Evolutionary conservation across 768 basidiomycete genomes (phyloP).

Genomic region (Coprinopsis marcescibilis): DNA sequence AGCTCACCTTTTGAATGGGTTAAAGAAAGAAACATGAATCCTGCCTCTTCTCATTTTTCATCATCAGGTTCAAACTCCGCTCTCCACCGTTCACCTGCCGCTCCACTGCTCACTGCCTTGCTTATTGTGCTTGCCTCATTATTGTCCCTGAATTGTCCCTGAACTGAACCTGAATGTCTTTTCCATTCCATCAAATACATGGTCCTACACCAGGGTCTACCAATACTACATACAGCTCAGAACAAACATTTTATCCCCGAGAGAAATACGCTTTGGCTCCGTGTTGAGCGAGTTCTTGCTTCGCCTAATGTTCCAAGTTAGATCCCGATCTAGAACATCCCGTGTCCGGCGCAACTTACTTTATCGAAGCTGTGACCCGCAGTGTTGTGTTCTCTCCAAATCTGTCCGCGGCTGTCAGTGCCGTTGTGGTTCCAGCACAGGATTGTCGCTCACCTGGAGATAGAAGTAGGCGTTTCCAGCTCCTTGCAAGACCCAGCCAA

Average conservation of each 20-base stretch:
- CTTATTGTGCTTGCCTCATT: not conserved
- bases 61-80: constrained; percentile 39
- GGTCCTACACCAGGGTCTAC: too few relatives aligned
- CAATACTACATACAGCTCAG: too few relatives aligned
- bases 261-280: constrained; percentile 88
- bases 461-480: constrained; percentile 77
- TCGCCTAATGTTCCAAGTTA: constrained; percentile 60
- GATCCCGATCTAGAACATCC: constrained; percentile 8
- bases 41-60: constrained; percentile 26
- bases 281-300: constrained; percentile 73
- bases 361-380: constrained; percentile 88
- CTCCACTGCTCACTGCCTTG: constrained; percentile 3
- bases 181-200: too few relatives aligned
- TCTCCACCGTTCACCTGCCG: constrained; percentile 31
- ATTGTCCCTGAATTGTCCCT: too few relatives aligned
- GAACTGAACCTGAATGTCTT: too few relatives aligned
- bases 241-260: too few relatives aligned
- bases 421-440: constrained; percentile 4
- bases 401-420: constrained; percentile 10
- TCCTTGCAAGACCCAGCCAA: constrained; percentile 86
- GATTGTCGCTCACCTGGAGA: constrained; percentile 51
- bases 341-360: constrained; percentile 33
- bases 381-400: constrained; percentile 49
- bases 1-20: constrained; percentile 64
- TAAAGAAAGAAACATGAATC: constrained; percentile 42